Percentiles rank a stretch among this genome's conserved stretches.
These are phyloP conservation scores for Umbelopsis sp. DNA, from an alignment of 192 early-diverging fungal genomes.

Conservation along the genomic window DNA sequence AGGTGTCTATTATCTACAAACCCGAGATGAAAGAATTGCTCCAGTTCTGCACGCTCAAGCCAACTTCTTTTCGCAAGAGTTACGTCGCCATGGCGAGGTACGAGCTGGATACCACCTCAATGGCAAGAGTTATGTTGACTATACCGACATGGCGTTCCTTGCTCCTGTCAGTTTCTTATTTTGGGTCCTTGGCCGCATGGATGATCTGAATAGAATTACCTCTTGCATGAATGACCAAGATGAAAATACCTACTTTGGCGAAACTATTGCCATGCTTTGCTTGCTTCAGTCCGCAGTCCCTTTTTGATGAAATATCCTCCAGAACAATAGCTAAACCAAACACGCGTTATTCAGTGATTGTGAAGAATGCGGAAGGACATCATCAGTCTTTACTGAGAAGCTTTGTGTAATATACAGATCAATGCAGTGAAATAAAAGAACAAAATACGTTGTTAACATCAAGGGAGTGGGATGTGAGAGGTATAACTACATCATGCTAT, in stretches of 20 bases:
- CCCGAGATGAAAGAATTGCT: slow-evolving; percentile 45
- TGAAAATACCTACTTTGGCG: slow-evolving; percentile 57
- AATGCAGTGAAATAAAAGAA: too few species aligned
- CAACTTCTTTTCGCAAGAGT: slow-evolving; percentile 45
- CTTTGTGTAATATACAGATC: too few species aligned
- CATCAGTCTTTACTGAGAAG: too few species aligned
- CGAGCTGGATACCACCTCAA: slow-evolving; percentile 52
- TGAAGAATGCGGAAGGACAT: too few species aligned
- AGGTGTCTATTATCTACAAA: slow-evolving; percentile 52
- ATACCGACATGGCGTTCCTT: slow-evolving; percentile 55
- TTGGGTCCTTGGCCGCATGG: slow-evolving; percentile 50
- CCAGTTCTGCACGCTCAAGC: slow-evolving; percentile 45
- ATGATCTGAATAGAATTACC: slow-evolving; percentile 33
- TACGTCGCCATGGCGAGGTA: slow-evolving; percentile 33
- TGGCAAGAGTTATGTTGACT: slow-evolving; percentile 46
- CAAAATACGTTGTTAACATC: too few species aligned
- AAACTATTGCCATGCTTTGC: slow-evolving; percentile 56
- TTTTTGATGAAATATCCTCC: slow-evolving; percentile 20
- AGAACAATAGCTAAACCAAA: too few species aligned
- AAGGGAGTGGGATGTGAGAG: too few species aligned
- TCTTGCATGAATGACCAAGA: slow-evolving; percentile 50
- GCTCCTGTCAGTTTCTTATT: slow-evolving; percentile 55
- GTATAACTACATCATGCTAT: too few species aligned
- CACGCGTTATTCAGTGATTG: too few species aligned
- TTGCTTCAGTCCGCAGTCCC: slow-evolving; percentile 49